Evolutionary conservation across 768 basidiomycete genomes (phyloP).

Genomic region (Lentinula boryana): DNA sequence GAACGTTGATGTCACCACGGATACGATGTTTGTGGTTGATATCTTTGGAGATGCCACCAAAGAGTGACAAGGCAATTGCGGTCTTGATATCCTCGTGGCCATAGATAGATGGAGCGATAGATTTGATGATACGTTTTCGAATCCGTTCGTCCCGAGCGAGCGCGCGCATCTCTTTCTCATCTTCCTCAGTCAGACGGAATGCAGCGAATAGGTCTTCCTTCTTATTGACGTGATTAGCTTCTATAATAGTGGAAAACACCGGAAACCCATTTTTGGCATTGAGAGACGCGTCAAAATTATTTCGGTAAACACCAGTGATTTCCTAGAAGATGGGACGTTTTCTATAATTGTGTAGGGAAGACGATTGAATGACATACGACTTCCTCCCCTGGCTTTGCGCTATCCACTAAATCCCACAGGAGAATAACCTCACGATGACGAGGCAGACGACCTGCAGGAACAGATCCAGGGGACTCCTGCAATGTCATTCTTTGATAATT

Average conservation of each 20-base stretch:
- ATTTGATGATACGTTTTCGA: conserved; percentile 95
- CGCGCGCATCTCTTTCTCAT: conserved; percentile 85
- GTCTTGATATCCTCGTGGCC: conserved; percentile 99
- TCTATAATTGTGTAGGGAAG: background rate
- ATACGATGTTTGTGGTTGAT: conserved; percentile 95
- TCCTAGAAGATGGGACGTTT: conserved; percentile 47
- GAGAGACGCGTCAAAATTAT: conserved; percentile 97
- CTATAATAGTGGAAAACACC: conserved; percentile 96
- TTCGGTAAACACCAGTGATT: conserved; percentile 96
- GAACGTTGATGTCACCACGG: conserved; percentile 96
- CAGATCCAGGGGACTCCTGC: conserved; percentile 96
- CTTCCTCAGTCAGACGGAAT: conserved; percentile 94
- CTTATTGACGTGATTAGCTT: conserved; percentile 98
- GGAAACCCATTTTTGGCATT: conserved; percentile 99
- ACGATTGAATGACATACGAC: conserved; percentile 50
- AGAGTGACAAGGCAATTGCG: conserved; percentile 90
- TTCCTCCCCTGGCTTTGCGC: conserved; percentile 98
- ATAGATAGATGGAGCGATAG: conserved; percentile 97
- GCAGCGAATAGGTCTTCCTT: conserved; percentile 99
- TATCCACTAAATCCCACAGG: conserved; percentile 97
- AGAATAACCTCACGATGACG: conserved; percentile 95
- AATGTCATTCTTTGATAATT: conserved; percentile 99
- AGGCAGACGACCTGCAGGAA: conserved; percentile 95
- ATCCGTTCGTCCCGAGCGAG: conserved; percentile 91
- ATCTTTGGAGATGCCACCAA: conserved; percentile 91